Evolutionary conservation across 306 rosid genomes (phyloP).

Genomic region (Lathyrus oleraceus): DNA sequence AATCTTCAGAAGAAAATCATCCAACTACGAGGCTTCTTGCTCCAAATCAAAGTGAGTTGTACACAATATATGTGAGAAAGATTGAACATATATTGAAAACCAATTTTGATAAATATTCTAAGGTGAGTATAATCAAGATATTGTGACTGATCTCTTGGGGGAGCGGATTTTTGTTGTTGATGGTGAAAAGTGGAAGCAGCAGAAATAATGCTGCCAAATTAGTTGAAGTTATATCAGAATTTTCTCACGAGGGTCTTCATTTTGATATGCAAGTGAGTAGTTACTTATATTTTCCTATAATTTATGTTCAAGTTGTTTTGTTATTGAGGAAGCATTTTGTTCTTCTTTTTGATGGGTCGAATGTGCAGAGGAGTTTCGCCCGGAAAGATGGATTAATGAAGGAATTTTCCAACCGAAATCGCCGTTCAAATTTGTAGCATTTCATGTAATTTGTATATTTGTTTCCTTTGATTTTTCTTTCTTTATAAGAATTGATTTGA

Average conservation of each 20-base stretch:
- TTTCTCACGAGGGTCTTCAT: slow-evolving; percentile 32
- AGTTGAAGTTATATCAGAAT: slow-evolving; percentile 38
- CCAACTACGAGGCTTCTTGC: slow-evolving; percentile 54
- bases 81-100: slow-evolving; percentile 57
- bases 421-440: slow-evolving; percentile 76
- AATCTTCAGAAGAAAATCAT: too few species aligned
- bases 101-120: slow-evolving; percentile 51
- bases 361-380: slow-evolving; percentile 66
- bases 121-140: slow-evolving; percentile 48
- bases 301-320: too few species aligned
- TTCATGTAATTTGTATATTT: slow-evolving; percentile 61
- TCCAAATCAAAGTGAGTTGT: slow-evolving; percentile 43
- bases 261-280: slow-evolving; percentile 72
- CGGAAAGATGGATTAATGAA: slow-evolving; percentile 72
- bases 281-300: neutral
- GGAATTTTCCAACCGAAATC: slow-evolving; percentile 64
- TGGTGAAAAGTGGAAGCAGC: slow-evolving; percentile 72
- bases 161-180: slow-evolving; percentile 70
- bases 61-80: slow-evolving; percentile 52
- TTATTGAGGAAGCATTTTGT: neutral
- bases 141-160: slow-evolving; percentile 52
- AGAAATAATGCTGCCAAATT: slow-evolving; percentile 60
- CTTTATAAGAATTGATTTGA: neutral
- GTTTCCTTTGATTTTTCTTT: neutral
- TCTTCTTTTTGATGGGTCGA: slow-evolving; percentile 57